Percentiles rank a stretch among this genome's conserved stretches.
These are phyloP conservation scores for sweet orange (Citrus sinensis) DNA, from an alignment of 345 rosid genomes.

Conservation along the genomic window DNA sequence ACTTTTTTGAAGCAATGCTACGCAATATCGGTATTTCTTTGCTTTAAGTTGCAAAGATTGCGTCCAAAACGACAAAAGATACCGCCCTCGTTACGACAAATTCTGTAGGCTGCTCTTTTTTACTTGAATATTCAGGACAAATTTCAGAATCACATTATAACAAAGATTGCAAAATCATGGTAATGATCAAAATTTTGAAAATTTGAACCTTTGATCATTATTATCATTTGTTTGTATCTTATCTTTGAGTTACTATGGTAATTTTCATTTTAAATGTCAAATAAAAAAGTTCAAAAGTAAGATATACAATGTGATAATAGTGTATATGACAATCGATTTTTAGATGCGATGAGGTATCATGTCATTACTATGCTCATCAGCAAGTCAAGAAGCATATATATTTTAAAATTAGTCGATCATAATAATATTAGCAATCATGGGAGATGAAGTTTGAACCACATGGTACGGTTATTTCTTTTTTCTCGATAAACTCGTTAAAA, in stretches of 20 bases:
- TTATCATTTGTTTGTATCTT: background rate
- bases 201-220: background rate
- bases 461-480: too few relatives aligned
- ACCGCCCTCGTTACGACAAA: background rate
- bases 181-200: background rate
- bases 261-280: too few relatives aligned
- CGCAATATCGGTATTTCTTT: background rate
- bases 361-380: too few relatives aligned
- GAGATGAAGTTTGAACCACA: too few relatives aligned
- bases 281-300: too few relatives aligned
- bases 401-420: too few relatives aligned
- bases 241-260: background rate
- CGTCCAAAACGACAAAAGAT: conserved; percentile 10
- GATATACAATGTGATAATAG: too few relatives aligned
- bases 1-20: conserved; percentile 5
- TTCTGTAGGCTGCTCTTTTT: background rate
- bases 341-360: too few relatives aligned
- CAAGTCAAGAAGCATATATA: too few relatives aligned
- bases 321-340: too few relatives aligned
- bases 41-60: background rate
- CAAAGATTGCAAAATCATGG: background rate
- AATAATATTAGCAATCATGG: too few relatives aligned
- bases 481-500: too few relatives aligned
- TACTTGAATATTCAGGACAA: background rate
- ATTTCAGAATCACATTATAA: background rate